Conservation (phyloP, 441 rosid species). For the Populus hybrid region DNA sequence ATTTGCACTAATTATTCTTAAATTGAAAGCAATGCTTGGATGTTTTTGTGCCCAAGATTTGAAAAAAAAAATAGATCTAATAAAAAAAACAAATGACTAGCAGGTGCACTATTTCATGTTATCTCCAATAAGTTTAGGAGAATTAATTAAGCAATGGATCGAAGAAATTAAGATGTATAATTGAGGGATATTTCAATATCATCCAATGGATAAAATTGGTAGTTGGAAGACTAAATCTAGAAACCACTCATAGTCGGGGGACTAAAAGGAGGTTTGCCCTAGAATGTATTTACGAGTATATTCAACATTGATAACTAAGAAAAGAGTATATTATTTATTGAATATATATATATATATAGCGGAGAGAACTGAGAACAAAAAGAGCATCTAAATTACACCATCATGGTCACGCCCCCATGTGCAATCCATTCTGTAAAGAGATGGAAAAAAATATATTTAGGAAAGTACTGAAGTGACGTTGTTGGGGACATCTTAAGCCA, state of each 20-base stretch:
- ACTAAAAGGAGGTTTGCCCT: not conserved
- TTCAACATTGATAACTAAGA: too few relatives aligned
- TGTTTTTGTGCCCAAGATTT: too few relatives aligned
- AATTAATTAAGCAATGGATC: not conserved
- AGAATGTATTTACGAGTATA: too few relatives aligned
- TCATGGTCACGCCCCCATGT: slow-evolving; percentile 76
- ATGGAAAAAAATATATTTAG: slow-evolving; percentile 23
- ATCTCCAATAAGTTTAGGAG: not conserved
- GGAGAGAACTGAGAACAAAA: slow-evolving; percentile 44
- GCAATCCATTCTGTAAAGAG: slow-evolving; percentile 92
- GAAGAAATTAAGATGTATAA: not conserved
- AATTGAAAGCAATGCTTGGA: too few relatives aligned
- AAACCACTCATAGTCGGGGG: not conserved
- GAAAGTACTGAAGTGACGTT: slow-evolving; percentile 59
- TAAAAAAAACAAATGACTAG: too few relatives aligned
- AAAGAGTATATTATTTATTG: too few relatives aligned
- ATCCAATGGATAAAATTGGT: not conserved
- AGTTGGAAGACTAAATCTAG: not conserved
- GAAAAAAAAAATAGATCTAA: too few relatives aligned
- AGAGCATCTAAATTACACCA: slow-evolving; percentile 61
- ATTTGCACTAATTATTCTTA: too few relatives aligned
- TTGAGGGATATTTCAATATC: not conserved
- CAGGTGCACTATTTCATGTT: not conserved
- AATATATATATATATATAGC: too few relatives aligned
- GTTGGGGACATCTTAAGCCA: slow-evolving; percentile 43